Percentiles rank a stretch among this genome's conserved stretches.
Evolutionary conservation across 2,329 filamentous ascomycete species (phyloP).

Genomic region (Penicillium digitatum): DNA sequence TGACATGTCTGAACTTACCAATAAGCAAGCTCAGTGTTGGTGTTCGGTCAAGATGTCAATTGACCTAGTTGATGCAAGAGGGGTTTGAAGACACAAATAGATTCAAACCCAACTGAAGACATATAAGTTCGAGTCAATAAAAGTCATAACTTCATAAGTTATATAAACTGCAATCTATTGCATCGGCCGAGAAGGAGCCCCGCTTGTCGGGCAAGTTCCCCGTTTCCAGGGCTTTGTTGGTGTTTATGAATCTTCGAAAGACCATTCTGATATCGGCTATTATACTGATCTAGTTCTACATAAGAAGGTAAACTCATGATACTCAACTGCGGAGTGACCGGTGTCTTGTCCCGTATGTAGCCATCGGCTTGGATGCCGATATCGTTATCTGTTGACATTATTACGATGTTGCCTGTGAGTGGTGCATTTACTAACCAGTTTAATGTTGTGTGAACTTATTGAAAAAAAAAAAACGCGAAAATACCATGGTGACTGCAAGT

Average conservation of each 20-base stretch:
- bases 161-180: not conserved
- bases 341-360: not conserved
- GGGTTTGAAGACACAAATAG: no score
- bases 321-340: not conserved
- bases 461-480: no score
- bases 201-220: slow-evolving; percentile 15
- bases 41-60: not conserved
- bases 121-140: not conserved
- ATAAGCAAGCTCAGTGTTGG: slow-evolving; percentile 4
- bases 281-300: not conserved
- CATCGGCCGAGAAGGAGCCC: slow-evolving; percentile 17
- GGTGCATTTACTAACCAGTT: not conserved
- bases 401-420: not conserved
- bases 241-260: not conserved
- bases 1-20: slow-evolving; percentile 13
- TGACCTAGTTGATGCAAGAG: not conserved
- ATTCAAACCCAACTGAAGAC: not conserved
- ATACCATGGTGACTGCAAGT: not conserved
- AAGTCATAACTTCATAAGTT: slow-evolving; percentile 9
- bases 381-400: not conserved
- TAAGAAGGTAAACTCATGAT: no score
- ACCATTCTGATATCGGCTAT: not conserved
- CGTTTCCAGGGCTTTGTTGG: not conserved
- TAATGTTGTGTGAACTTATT: not conserved
- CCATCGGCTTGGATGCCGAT: not conserved